These are phyloP conservation scores for Favolaschia claudopus DNA, from an alignment of 768 basidiomycete species.

Conservation along the genomic window DNA sequence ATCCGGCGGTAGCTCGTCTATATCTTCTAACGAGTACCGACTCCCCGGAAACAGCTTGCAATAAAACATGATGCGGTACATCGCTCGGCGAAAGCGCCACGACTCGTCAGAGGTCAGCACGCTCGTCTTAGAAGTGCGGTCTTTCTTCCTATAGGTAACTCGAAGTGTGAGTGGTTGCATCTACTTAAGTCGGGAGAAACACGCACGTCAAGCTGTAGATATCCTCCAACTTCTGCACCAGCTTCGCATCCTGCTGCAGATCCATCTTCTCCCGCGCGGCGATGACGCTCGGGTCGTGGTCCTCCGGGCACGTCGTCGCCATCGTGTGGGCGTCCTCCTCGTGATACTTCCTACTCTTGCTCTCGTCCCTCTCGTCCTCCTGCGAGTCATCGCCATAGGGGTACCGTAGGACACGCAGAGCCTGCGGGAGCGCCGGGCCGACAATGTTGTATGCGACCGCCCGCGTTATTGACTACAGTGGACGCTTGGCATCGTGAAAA, in stretches of 20 bases:
- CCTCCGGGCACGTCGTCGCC: conserved; percentile 5
- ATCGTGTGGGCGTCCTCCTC: conserved; percentile 1
- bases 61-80: not conserved
- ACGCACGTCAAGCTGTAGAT: conserved; percentile 2
- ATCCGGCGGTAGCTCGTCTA: not conserved
- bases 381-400: not conserved
- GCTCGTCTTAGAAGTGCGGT: conserved; percentile 28
- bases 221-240: not conserved
- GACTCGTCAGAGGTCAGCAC: conserved; percentile 19
- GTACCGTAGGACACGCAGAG: conserved; percentile 5
- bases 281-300: not conserved
- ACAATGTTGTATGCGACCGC: conserved; percentile 11
- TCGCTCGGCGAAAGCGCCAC: not conserved
- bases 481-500: not conserved
- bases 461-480: conserved; percentile 4
- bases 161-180: not conserved
- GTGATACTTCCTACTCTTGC: not conserved
- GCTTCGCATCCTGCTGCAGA: not conserved
- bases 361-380: not conserved
- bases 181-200: not conserved
- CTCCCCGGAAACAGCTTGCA: not conserved
- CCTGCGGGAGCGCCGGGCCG: conserved; percentile 2
- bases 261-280: not conserved
- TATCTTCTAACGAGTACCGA: not conserved
- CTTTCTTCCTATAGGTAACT: conserved; percentile 27